Base-by-base conservation (phyloP, 768 basidiomycete species). In the Hydnomerulius pinastri region DNA sequence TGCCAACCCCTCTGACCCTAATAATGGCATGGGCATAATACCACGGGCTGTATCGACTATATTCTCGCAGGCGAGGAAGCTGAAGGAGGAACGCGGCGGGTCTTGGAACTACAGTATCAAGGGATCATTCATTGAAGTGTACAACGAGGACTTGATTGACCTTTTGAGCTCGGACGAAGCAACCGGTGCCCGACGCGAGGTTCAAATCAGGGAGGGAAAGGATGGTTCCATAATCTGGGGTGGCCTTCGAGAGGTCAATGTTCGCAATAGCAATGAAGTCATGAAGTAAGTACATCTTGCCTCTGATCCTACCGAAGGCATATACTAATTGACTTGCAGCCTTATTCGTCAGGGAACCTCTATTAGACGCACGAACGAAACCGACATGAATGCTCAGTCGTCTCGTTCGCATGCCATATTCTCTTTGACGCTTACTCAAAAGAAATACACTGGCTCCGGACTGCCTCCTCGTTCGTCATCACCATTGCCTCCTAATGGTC, bases 361-460 rank as follows among this genome's bases (percentile, higher is more conserved):
- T 13, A 88, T 96, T 36, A 81, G 97, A 25, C 85, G 95, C 48
- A 98, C 97, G 9, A 95, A 96, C 55, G 92, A 95, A 69, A 99
- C 97, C 27, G 92, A 93, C 64, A 98, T 98, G 96, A 99, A 99
- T 67, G 92, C 96, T 21, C 93, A 97, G 68, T 94, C 91, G 2
- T 98, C 96, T 33, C 88, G 97, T 50, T 97, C 93, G 24, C 97
- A 99, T 79, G 97, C 97, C 55, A 98, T 99, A 69, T 98, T 99
- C 72, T 98, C 96, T 32, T 77, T 99, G 45, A 97, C 92, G 11
- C 76, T 99, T 47, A 90, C 85, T 4, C 96, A 98, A 72, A 92
- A 88, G 76, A 93, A 87, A 68, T 92, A 75, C 64, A 77, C 80
- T 29, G 92, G 93, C 21, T 78, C 82, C 18, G 79, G 81, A 11